A percentile compares a stretch with the other conserved stretches of the same genome.
Evolutionary conservation across 208 protist genomes (phyloP).

Genomic region (Angomonas deanei): DNA sequence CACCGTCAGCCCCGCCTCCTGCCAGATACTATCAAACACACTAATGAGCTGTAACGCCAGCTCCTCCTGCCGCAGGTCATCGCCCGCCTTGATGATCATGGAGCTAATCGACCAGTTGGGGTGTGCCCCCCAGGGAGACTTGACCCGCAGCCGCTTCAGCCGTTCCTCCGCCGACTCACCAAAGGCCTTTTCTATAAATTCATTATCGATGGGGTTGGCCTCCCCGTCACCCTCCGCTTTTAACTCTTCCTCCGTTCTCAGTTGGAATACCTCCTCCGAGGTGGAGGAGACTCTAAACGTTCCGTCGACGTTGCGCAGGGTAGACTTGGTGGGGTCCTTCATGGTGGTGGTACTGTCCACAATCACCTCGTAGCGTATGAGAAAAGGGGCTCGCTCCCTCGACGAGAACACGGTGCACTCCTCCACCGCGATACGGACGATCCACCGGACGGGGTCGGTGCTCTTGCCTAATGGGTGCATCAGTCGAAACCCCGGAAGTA

Average conservation of each 20-base stretch:
- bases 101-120: conserved; percentile 80
- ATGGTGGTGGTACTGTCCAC: conserved; percentile 78
- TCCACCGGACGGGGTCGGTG: conserved; percentile 71
- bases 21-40: conserved; percentile 81
- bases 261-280: conserved; percentile 41
- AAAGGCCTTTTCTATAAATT: conserved; percentile 42
- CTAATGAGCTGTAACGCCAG: conserved; percentile 90
- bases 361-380: conserved; percentile 85
- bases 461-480: conserved; percentile 68
- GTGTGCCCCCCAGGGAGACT: conserved; percentile 74
- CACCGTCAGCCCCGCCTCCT: conserved; percentile 78
- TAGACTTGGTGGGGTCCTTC: conserved; percentile 58
- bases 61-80: conserved; percentile 92
- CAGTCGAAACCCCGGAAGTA: conserved; percentile 39
- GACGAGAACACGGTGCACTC: conserved; percentile 89
- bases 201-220: no score
- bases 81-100: conserved; percentile 90
- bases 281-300: conserved; percentile 42
- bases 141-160: conserved; percentile 34
- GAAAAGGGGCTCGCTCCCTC: conserved; percentile 74
- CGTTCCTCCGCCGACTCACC: conserved; percentile 56
- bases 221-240: conserved; percentile 11
- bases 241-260: no score
- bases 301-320: conserved; percentile 56
- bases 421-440: conserved; percentile 81